Percentiles rank a stretch among this genome's conserved stretches.
Conservation (phyloP, 139 green algal genomes). For the Yamagishiella unicocca region DNA sequence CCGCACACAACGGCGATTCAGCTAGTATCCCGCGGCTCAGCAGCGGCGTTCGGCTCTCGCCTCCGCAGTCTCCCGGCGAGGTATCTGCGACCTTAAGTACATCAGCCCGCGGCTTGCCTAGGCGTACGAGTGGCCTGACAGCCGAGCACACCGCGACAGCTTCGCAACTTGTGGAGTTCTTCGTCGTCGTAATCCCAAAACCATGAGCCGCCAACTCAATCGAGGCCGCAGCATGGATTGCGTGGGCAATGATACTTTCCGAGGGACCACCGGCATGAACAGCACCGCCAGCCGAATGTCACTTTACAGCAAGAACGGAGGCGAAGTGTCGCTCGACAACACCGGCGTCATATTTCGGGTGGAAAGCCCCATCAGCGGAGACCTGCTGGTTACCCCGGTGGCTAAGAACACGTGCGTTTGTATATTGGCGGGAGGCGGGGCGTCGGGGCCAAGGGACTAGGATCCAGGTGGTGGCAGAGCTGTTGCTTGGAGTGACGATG, state of each 20-base stretch:
- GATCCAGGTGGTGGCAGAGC: too few relatives aligned
- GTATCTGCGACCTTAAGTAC: too few relatives aligned
- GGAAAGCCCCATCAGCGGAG: slow-evolving; percentile 46
- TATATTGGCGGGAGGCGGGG: neutral
- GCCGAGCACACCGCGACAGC: too few relatives aligned
- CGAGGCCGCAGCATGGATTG: slow-evolving; percentile 9
- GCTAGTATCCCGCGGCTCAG: too few relatives aligned
- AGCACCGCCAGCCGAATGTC: slow-evolving; percentile 10
- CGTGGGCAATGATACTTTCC: slow-evolving; percentile 49
- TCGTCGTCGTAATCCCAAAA: too few relatives aligned
- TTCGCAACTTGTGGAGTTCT: too few relatives aligned
- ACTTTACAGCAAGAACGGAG: slow-evolving; percentile 53
- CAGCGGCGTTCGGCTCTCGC: too few relatives aligned
- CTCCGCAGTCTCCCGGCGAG: too few relatives aligned
- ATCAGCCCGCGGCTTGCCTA: too few relatives aligned
- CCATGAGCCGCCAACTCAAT: slow-evolving; percentile 10
- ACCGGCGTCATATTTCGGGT: slow-evolving; percentile 38
- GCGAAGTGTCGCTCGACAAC: slow-evolving; percentile 23
- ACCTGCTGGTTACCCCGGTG: slow-evolving; percentile 38
- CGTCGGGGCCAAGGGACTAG: neutral
- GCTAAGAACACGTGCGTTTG: slow-evolving; percentile 25
- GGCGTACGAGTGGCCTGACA: too few relatives aligned
- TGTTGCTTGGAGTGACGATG: too few relatives aligned
- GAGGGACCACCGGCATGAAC: neutral
- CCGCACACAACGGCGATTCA: too few relatives aligned